Evolutionary conservation across 306 rosid genomes (phyloP).

Genomic region (Heteromeles arbutifolia): DNA sequence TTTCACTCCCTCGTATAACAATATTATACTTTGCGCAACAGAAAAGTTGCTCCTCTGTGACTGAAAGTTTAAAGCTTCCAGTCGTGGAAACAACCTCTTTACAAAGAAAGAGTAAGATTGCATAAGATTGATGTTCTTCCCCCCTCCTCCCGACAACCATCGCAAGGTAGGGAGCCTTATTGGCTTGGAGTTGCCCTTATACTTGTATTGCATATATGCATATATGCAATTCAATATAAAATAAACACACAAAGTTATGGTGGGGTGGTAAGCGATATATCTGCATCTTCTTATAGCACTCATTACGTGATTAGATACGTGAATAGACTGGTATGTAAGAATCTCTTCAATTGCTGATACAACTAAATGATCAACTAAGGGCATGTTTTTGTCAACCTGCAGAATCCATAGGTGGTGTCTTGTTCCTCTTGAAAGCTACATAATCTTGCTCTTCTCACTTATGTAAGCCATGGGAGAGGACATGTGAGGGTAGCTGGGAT

Average conservation of each 20-base stretch:
- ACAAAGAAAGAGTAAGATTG: too few species aligned
- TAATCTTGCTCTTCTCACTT: neutral
- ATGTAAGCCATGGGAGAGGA: conserved; percentile 10
- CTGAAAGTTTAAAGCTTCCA: too few species aligned
- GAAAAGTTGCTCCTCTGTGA: too few species aligned
- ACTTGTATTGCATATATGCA: neutral
- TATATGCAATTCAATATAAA: neutral
- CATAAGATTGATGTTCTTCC: too few species aligned
- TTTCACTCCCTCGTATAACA: neutral
- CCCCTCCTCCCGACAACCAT: too few species aligned
- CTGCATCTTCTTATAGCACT: neutral
- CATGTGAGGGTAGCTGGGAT: conserved; percentile 18
- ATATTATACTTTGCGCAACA: too few species aligned
- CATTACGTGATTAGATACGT: neutral
- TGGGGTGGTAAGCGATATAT: neutral
- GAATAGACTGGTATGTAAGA: too few species aligned
- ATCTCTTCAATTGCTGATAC: too few species aligned
- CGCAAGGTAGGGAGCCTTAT: too few species aligned
- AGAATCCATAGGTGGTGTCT: neutral
- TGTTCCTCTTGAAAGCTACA: neutral
- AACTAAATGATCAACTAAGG: neutral
- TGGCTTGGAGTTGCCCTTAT: too few species aligned
- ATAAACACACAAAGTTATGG: neutral
- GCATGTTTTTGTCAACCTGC: neutral
- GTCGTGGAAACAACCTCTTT: accelerated